phyloP scores from a whole-genome alignment of 805 yeast genomes.

The Clavispora santaluciae region DNA sequence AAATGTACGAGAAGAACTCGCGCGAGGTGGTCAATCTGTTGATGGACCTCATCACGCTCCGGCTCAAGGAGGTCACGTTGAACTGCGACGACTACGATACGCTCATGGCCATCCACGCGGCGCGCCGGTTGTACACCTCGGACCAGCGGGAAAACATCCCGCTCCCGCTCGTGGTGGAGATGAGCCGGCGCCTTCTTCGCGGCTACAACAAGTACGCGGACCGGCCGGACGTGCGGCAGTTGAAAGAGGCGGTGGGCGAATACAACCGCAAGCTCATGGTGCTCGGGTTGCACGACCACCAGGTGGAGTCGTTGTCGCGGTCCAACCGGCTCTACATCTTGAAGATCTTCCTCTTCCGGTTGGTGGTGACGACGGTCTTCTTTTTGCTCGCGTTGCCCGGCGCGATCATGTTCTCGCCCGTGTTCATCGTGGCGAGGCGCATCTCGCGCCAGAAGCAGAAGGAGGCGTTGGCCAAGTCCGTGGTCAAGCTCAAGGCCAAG shows the following conservation, averaged over 20 bases:
- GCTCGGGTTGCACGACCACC: slow-evolving; percentile 38
- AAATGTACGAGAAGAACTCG: slow-evolving; percentile 22
- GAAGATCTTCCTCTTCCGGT: slow-evolving; percentile 21
- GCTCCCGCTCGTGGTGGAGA: slow-evolving; percentile 37
- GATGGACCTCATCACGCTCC: slow-evolving; percentile 26
- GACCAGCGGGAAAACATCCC: slow-evolving; percentile 32
- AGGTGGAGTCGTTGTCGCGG: slow-evolving; percentile 27
- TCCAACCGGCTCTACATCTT: slow-evolving; percentile 20
- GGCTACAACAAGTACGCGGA: slow-evolving; percentile 33
- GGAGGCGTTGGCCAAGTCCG: slow-evolving; percentile 35
- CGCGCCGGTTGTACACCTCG: slow-evolving; percentile 36
- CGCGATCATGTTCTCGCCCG: slow-evolving; percentile 34
- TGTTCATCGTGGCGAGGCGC: slow-evolving; percentile 29
- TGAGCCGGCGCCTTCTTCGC: slow-evolving; percentile 34
- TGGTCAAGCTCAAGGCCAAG: slow-evolving; percentile 37
- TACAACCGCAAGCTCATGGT: slow-evolving; percentile 29
- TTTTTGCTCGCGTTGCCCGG: slow-evolving; percentile 36
- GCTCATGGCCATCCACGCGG: slow-evolving; percentile 39
- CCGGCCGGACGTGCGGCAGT: slow-evolving; percentile 28
- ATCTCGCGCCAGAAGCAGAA: slow-evolving; percentile 33
- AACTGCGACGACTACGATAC: slow-evolving; percentile 41
- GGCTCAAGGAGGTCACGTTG: slow-evolving; percentile 36
- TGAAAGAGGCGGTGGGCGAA: slow-evolving; percentile 26
- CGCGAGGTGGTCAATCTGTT: slow-evolving; percentile 24
- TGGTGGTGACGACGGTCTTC: slow-evolving; percentile 25